Conservation (phyloP, 371 early-diverging fungal species). For the Dichotomocladium elegans region DNA sequence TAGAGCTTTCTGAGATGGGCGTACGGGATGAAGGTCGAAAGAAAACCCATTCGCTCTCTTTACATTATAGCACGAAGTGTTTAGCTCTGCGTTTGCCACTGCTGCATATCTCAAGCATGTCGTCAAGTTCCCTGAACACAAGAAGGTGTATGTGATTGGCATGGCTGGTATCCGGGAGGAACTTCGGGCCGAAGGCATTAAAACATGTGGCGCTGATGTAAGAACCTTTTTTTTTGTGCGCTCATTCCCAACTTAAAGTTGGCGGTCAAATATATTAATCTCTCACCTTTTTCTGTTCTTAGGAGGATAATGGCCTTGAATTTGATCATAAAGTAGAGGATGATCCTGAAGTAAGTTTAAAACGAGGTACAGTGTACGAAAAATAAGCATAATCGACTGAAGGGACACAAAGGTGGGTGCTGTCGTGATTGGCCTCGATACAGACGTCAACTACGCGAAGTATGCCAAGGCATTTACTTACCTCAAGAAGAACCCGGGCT, state of each 20-base stretch:
- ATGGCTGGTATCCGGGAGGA: constrained; percentile 88
- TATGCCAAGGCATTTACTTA: constrained; percentile 88
- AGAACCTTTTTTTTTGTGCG: constrained; percentile 1
- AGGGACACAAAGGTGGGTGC: constrained; percentile 63
- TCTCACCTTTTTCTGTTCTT: not conserved
- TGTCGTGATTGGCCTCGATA: constrained; percentile 86
- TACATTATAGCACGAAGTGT: constrained; percentile 82
- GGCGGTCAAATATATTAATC: not conserved
- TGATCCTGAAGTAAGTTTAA: constrained; percentile 40
- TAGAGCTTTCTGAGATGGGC: no score
- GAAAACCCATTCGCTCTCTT: no score
- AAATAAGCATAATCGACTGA: not conserved
- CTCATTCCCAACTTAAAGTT: not conserved
- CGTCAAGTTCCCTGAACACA: constrained; percentile 73
- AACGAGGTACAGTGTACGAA: not conserved
- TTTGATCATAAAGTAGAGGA: constrained; percentile 36
- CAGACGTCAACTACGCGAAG: constrained; percentile 85
- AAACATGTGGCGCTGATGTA: constrained; percentile 55
- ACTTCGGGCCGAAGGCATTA: constrained; percentile 72
- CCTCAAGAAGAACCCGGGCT: constrained; percentile 63
- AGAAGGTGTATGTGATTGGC: constrained; percentile 90
- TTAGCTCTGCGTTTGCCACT: constrained; percentile 92
- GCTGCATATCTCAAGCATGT: constrained; percentile 88
- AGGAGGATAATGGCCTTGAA: constrained; percentile 36
- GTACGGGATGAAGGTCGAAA: no score